phyloP scores from a whole-genome alignment of 306 rosid genomes.

The Prunus salicina region DNA sequence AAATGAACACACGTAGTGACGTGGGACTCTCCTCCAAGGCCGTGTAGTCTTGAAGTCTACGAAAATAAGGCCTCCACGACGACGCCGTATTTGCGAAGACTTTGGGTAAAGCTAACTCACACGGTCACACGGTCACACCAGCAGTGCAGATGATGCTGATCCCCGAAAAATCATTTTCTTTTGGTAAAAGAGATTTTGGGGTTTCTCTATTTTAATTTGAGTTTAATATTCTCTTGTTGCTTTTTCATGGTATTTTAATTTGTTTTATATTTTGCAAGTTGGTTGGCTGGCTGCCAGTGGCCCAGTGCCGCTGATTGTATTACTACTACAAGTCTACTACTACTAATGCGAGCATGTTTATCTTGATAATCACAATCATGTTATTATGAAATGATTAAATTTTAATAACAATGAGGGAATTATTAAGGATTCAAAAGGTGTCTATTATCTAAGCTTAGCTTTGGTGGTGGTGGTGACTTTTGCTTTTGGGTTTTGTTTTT shows the following conservation, averaged over 20 bases:
- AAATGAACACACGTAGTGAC: not conserved
- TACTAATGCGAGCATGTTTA: not conserved
- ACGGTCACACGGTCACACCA: too few species aligned
- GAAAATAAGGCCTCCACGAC: slow-evolving; percentile 47
- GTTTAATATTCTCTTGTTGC: not conserved
- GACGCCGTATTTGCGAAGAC: slow-evolving; percentile 73
- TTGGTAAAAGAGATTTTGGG: not conserved
- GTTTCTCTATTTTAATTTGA: not conserved
- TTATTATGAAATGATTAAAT: not conserved
- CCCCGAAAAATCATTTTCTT: not conserved
- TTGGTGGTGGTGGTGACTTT: not conserved
- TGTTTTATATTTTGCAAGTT: not conserved
- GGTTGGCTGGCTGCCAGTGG: too few species aligned
- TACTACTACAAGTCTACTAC: too few species aligned
- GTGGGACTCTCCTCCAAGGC: not conserved
- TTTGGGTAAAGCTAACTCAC: slow-evolving; percentile 35
- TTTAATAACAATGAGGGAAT: slow-evolving; percentile 3
- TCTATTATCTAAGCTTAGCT: not conserved
- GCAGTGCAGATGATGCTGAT: not conserved
- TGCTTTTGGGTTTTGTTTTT: not conserved
- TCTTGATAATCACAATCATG: slow-evolving; percentile 2
- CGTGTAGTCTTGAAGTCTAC: slow-evolving; percentile 35
- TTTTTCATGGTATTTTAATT: not conserved
- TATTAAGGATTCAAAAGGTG: not conserved
- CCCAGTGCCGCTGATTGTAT: too few species aligned